These are phyloP conservation scores for Tricholoma matsutake DNA, from an alignment of 768 basidiomycete genomes.

Conservation along the genomic window DNA sequence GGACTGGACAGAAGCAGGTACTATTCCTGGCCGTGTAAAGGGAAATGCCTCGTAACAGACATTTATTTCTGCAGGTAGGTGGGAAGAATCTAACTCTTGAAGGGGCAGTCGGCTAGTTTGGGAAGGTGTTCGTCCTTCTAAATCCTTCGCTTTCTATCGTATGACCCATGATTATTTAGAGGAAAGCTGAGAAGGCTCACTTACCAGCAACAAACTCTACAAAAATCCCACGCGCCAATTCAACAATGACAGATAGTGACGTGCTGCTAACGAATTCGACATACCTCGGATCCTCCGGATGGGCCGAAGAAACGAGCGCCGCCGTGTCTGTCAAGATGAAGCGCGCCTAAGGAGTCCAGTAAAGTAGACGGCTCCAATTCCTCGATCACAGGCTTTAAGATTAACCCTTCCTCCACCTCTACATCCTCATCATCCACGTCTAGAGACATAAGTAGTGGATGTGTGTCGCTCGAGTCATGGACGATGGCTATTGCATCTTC, in stretches of 20 bases:
- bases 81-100: conserved; percentile 40
- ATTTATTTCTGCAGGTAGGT: conserved; percentile 43
- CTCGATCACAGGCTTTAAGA: conserved; percentile 25
- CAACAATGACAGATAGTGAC: background rate
- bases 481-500: conserved; percentile 55
- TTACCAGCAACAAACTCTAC: conserved; percentile 43
- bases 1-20: conserved; percentile 29
- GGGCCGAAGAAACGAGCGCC: conserved; percentile 44
- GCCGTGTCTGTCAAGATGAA: conserved; percentile 42
- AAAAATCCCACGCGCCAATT: background rate
- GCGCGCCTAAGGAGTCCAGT: conserved; percentile 39
- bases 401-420: conserved; percentile 28
- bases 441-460: conserved; percentile 37
- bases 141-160: conserved; percentile 24
- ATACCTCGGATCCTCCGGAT: conserved; percentile 48
- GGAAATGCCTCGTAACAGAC: conserved; percentile 44
- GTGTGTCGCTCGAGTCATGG: conserved; percentile 36
- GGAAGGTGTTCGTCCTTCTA: conserved; percentile 12
- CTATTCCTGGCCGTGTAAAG: conserved; percentile 37
- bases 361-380: conserved; percentile 24
- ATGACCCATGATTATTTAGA: background rate
- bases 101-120: conserved; percentile 16
- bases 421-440: conserved; percentile 13
- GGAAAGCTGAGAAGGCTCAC: conserved; percentile 11
- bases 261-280: conserved; percentile 8